Conservation (phyloP, 192 early-diverging fungal genomes). For the Backusella macrospora region DNA sequence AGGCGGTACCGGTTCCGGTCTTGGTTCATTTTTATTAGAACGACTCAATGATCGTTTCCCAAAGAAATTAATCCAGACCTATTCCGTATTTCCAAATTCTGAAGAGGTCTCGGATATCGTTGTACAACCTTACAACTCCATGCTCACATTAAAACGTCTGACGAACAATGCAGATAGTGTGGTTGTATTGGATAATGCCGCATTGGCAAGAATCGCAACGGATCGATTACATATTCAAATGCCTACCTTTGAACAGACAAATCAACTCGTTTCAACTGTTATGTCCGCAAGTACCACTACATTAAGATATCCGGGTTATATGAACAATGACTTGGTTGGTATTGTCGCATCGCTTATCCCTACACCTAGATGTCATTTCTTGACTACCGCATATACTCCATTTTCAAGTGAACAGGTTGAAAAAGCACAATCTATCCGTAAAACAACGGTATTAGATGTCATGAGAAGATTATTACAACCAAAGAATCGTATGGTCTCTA, state of each 20-base stretch:
- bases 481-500: slow-evolving; percentile 98
- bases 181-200: slow-evolving; percentile 95
- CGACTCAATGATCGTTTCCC: slow-evolving; percentile 93
- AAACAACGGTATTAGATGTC: slow-evolving; percentile 97
- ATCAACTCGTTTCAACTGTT: slow-evolving; percentile 97
- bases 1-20: slow-evolving; percentile 96
- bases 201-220: slow-evolving; percentile 87
- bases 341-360: slow-evolving; percentile 96
- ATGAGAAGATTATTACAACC: slow-evolving; percentile 96
- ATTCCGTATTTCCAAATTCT: slow-evolving; percentile 97
- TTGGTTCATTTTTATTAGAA: slow-evolving; percentile 93
- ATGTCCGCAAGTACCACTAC: slow-evolving; percentile 97
- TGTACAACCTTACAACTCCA: slow-evolving; percentile 97
- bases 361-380: slow-evolving; percentile 96
- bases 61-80: slow-evolving; percentile 97
- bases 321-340: slow-evolving; percentile 99
- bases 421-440: slow-evolving; percentile 89
- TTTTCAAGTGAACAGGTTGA: slow-evolving; percentile 94
- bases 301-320: slow-evolving; percentile 97
- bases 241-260: slow-evolving; percentile 94
- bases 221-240: slow-evolving; percentile 93
- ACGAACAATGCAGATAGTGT: slow-evolving; percentile 95
- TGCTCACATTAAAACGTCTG: slow-evolving; percentile 90
- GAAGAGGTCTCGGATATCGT: slow-evolving; percentile 94
- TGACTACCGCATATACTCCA: slow-evolving; percentile 95